A percentile compares a stretch with the other conserved stretches of the same genome.
phyloP scores from a whole-genome alignment of 345 rosid genomes.

The Populus alba region DNA sequence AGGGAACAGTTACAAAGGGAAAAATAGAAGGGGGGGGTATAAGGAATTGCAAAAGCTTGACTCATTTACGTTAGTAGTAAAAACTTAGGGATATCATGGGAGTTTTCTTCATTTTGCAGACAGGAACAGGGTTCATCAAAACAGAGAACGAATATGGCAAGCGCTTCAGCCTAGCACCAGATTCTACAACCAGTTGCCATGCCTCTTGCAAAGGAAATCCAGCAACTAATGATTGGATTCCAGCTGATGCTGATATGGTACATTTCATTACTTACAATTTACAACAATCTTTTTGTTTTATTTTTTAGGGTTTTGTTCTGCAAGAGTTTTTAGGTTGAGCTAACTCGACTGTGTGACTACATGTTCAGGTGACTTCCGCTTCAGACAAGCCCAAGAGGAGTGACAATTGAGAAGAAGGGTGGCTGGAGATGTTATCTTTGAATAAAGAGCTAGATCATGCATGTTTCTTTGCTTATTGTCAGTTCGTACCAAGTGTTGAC shows the following conservation, averaged over 20 bases:
- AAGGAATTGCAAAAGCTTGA: no score
- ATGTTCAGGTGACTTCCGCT: conserved; percentile 31
- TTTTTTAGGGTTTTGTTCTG: neutral
- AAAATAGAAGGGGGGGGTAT: no score
- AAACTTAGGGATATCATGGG: neutral
- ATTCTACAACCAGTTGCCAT: conserved; percentile 29
- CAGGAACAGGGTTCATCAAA: conserved; percentile 69
- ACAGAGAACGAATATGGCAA: conserved; percentile 32
- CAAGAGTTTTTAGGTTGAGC: neutral
- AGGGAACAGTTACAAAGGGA: no score
- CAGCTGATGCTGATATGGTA: conserved; percentile 41
- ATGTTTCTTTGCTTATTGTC: neutral
- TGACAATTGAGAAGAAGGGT: conserved; percentile 32
- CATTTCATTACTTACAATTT: neutral
- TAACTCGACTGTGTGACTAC: neutral
- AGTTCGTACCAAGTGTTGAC: neutral
- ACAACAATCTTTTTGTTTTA: neutral
- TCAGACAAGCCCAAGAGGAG: conserved; percentile 70
- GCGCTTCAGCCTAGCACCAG: conserved; percentile 35
- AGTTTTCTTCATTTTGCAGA: conserved; percentile 32
- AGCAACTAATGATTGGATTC: conserved; percentile 73
- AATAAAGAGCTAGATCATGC: neutral
- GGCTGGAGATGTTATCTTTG: neutral
- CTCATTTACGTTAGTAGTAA: neutral
- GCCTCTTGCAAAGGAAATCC: conserved; percentile 61